Base-by-base conservation (phyloP, 2,329 filamentous ascomycete species). In the Gaeumannomyces tritici region DNA sequence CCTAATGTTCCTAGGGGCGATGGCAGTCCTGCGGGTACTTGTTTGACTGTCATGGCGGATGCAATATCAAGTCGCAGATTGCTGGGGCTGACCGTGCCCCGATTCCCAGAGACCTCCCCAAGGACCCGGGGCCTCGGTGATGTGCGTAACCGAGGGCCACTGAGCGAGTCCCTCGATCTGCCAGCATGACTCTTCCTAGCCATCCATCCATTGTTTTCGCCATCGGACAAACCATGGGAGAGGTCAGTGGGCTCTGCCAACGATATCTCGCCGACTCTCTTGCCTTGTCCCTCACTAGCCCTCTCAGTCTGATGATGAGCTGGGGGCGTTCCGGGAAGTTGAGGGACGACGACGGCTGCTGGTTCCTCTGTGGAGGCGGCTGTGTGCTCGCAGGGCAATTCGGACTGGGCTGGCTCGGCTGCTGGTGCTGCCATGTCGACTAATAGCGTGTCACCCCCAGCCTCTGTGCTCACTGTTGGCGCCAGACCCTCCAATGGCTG, bases 221-320 rank as follows among this genome's bases (percentile, higher is more conserved):
- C 74, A 62, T 77, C 74, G 0, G 74, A 76, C 62, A 76, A 76
- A 15, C 64, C 67, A 60, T 70, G 71, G 26, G 64, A 62, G 4
- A 68, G 64, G 51, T 72, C 70, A 5, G 70, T 15, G 8, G 60
- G 15, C 51, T 72, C 71, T 29, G 67, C 64, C 4, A 57, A 24
- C 26, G 62, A 66, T 6, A 57, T 56, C 11, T 64, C 61, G 0
- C 18, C 5, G 3, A 27, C 21, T 26, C 18, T 27, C 26, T 54
- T 27, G 8, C 2, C 42, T n/a, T 3, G 42, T 3, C 9, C 42
- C 42, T 51, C 42, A 8, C 42, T 51, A 2, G 5, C 3, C 3
- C 6, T 21, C 7, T 51, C 42, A 8, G 18, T 21, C 18, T n/a
- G 42, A 7, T n/a, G 42, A 7, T 15, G 42, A 3, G 21, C 6